phyloP scores from a whole-genome alignment of 352 stramenopile genomes.

The Phytophthora uliginosa region DNA sequence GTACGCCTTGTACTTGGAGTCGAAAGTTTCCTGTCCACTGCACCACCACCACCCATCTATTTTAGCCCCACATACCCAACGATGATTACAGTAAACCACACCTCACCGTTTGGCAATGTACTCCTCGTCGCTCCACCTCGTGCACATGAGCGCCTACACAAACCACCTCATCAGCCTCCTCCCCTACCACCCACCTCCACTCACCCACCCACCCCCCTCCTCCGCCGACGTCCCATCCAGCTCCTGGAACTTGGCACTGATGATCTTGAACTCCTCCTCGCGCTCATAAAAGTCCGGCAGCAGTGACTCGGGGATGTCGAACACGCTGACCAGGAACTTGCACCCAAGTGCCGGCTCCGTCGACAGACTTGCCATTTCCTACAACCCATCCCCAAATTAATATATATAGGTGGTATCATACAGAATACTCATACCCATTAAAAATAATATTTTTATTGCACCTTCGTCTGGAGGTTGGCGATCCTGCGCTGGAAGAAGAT shows the following conservation, averaged over 20 bases:
- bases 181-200: not conserved
- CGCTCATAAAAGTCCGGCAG: slow-evolving; percentile 82
- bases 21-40: slow-evolving; percentile 86
- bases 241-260: slow-evolving; percentile 80
- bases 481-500: slow-evolving; percentile 96
- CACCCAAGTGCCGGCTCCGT: slow-evolving; percentile 66
- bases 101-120: slow-evolving; percentile 73
- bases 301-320: slow-evolving; percentile 67
- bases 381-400: not conserved
- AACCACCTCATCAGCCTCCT: not conserved
- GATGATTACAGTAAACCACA: not conserved
- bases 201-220: slow-evolving; percentile 24
- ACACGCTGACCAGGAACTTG: slow-evolving; percentile 79
- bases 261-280: slow-evolving; percentile 93
- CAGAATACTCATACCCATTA: no score
- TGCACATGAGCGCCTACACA: slow-evolving; percentile 85
- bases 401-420: no score
- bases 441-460: slow-evolving; percentile 9
- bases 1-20: slow-evolving; percentile 87
- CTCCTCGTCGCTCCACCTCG: slow-evolving; percentile 87
- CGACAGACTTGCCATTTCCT: slow-evolving; percentile 93
- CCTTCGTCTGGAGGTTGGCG: slow-evolving; percentile 87
- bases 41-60: not conserved
- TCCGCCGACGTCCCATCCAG: slow-evolving; percentile 48
- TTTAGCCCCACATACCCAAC: not conserved